Evolutionary conservation across 2,329 filamentous ascomycete species (phyloP).

Genomic region (Trichophyton schoenleinii): DNA sequence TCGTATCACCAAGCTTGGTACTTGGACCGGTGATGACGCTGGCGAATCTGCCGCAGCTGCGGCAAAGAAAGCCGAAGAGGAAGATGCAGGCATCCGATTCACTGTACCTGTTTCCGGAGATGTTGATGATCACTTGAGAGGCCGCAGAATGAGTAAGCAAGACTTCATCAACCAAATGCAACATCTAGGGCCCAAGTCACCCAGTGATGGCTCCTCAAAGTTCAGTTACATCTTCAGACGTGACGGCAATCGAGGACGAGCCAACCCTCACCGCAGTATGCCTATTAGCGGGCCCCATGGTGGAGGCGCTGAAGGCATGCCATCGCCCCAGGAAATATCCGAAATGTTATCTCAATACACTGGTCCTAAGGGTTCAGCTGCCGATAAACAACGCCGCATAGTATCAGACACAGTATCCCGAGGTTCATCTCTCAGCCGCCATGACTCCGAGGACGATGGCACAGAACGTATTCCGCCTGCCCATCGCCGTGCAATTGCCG

Average conservation of each 20-base stretch:
- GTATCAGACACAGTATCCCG: conserved; percentile 10
- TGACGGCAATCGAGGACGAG: conserved; percentile 8
- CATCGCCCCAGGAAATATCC: conserved; percentile 25
- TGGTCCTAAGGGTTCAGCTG: conserved; percentile 21
- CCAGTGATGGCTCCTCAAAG: conserved; percentile 34
- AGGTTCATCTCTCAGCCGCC: conserved; percentile 8
- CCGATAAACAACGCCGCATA: conserved; percentile 28
- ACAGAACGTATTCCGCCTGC: conserved; percentile 32
- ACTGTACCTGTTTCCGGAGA: conserved; percentile 40
- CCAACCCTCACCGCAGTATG: conserved; percentile 10
- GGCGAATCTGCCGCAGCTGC: conserved; percentile 21
- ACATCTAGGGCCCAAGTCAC: conserved; percentile 46
- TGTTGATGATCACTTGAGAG: conserved; percentile 34
- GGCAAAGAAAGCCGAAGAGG: conserved; percentile 21
- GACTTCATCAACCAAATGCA: conserved; percentile 54
- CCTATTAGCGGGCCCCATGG: conserved; percentile 14
- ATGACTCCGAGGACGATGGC: conserved; percentile 33
- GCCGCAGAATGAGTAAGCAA: conserved; percentile 49
- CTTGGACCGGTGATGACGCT: conserved; percentile 41
- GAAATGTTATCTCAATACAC: conserved; percentile 28
- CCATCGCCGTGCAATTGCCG: conserved; percentile 13
- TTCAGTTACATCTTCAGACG: conserved; percentile 2
- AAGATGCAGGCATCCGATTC: conserved; percentile 47
- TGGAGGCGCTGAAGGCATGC: conserved; percentile 17
- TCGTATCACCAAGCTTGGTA: conserved; percentile 47